Evolutionary conservation across 2,329 filamentous ascomycete genomes (phyloP).

Genomic region (Trichoderma koningii): DNA sequence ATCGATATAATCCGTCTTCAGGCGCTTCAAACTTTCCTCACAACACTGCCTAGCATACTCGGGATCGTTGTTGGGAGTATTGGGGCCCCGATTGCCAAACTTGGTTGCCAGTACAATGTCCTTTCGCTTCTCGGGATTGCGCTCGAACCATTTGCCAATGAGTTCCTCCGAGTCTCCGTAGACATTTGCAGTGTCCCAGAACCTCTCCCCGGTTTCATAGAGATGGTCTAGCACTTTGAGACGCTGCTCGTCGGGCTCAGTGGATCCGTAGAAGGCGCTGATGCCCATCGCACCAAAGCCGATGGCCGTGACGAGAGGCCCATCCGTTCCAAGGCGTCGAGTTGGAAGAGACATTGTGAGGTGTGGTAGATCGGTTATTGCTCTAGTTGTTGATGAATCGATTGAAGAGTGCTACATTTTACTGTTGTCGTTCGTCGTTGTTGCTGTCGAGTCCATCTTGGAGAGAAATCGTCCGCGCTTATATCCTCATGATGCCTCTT

Average conservation of each 20-base stretch:
- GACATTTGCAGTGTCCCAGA: conserved; percentile 54
- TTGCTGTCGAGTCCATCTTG: too few species aligned
- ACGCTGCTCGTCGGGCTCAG: conserved; percentile 49
- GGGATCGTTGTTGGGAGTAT: conserved; percentile 8
- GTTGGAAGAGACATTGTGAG: conserved; percentile 22
- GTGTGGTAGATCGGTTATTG: neutral
- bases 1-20: conserved; percentile 57
- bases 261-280: conserved; percentile 44
- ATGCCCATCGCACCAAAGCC: conserved; percentile 59
- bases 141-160: conserved; percentile 54
- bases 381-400: neutral
- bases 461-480: too few species aligned
- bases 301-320: conserved; percentile 52
- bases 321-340: conserved; percentile 51
- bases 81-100: conserved; percentile 34
- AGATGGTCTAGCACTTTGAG: conserved; percentile 55
- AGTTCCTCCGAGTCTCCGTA: conserved; percentile 53
- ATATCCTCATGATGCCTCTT: too few species aligned
- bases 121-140: conserved; percentile 46
- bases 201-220: conserved; percentile 52
- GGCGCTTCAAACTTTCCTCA: conserved; percentile 45
- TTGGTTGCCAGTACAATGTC: conserved; percentile 54
- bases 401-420: neutral
- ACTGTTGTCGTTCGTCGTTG: neutral
- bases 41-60: conserved; percentile 29